Percentiles rank a stretch among this genome's conserved stretches.
These are phyloP conservation scores for Globisporangium nodosum DNA, from an alignment of 352 stramenopile genomes.

Conservation along the genomic window DNA sequence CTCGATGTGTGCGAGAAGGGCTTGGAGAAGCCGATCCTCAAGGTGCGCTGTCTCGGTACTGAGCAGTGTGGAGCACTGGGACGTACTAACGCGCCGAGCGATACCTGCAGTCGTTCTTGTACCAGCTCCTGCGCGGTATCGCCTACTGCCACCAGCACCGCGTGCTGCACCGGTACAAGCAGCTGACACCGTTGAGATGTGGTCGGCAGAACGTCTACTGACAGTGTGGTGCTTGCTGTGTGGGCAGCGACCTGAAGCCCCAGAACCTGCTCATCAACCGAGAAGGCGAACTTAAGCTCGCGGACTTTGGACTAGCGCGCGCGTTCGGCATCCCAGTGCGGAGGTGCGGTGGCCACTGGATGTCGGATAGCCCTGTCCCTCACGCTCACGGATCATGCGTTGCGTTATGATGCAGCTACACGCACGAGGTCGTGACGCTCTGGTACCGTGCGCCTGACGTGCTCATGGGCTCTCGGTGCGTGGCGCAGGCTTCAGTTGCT, in stretches of 20 bases:
- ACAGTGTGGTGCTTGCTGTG: background rate
- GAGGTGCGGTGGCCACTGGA: conserved; percentile 36
- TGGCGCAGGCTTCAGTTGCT: conserved; percentile 3
- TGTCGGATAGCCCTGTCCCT: too few species aligned
- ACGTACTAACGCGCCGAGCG: background rate
- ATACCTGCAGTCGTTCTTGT: conserved; percentile 91
- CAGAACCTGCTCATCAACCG: conserved; percentile 98
- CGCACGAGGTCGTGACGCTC: conserved; percentile 99
- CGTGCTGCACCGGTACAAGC: conserved; percentile 83
- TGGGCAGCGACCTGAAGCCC: conserved; percentile 96
- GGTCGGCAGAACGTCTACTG: too few species aligned
- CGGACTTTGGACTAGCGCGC: conserved; percentile 99
- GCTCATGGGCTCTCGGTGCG: conserved; percentile 92
- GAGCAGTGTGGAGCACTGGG: too few species aligned
- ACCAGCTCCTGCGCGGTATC: conserved; percentile 98
- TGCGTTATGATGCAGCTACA: conserved; percentile 73
- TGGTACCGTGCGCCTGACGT: conserved; percentile 99
- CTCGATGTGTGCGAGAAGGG: conserved; percentile 98
- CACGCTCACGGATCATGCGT: background rate
- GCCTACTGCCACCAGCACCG: conserved; percentile 99
- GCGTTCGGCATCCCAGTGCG: conserved; percentile 99
- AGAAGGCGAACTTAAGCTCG: conserved; percentile 98
- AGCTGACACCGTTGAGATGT: background rate
- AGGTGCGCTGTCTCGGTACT: conserved; percentile 22
- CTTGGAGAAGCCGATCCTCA: conserved; percentile 89